phyloP scores from a whole-genome alignment of 179 eudicot species.

The Beta corolliflora region DNA sequence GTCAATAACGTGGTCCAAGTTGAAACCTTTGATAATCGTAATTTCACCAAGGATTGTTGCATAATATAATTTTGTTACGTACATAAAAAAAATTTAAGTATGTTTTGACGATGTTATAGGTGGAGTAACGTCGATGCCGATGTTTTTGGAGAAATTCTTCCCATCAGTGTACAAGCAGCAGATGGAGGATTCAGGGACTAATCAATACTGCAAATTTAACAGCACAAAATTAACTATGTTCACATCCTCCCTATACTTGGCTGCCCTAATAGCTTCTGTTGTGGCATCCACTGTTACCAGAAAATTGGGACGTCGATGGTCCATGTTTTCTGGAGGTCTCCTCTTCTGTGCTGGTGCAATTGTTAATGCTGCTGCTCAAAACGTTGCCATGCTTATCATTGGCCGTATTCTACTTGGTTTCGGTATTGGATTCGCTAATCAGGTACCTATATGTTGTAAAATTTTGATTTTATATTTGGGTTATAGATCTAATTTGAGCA shows the following conservation, averaged over 20 bases:
- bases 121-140: slow-evolving; percentile 36
- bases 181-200: slow-evolving; percentile 6
- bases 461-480: neutral
- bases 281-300: slow-evolving; percentile 29
- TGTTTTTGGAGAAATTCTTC: slow-evolving; percentile 28
- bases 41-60: too few species aligned
- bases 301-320: neutral
- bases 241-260: slow-evolving; percentile 36
- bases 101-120: slow-evolving; percentile 12
- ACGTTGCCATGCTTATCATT: slow-evolving; percentile 29
- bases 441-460: slow-evolving; percentile 8
- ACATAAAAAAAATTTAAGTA: too few species aligned
- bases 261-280: slow-evolving; percentile 31
- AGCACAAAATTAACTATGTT: slow-evolving; percentile 26
- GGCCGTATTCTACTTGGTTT: slow-evolving; percentile 34
- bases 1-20: too few species aligned
- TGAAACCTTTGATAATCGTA: too few species aligned
- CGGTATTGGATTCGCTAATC: slow-evolving; percentile 34
- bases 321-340: slow-evolving; percentile 25
- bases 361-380: slow-evolving; percentile 25
- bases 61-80: too few species aligned
- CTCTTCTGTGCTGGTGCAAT: slow-evolving; percentile 31
- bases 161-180: slow-evolving; percentile 28
- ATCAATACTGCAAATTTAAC: slow-evolving; percentile 36
- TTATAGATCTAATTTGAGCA: too few species aligned